Conservation (phyloP, 2,329 filamentous ascomycete genomes). For the Verticillium longisporum region DNA sequence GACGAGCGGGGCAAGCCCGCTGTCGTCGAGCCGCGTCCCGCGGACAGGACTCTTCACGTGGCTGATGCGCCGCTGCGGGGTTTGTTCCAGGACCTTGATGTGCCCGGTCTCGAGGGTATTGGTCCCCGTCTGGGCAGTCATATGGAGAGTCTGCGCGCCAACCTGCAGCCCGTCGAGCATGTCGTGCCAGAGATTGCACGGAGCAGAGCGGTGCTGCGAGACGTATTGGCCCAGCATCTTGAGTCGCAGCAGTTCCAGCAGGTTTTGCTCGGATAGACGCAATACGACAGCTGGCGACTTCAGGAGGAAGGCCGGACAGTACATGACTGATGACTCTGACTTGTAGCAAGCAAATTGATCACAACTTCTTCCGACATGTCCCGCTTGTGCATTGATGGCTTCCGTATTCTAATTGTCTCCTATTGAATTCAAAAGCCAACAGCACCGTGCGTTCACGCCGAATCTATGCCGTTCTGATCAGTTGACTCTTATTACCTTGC, state of each 20-base stretch:
- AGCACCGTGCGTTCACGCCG: neutral
- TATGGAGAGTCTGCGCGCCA: slow-evolving; percentile 48
- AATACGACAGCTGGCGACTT: neutral
- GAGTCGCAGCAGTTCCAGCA: slow-evolving; percentile 37
- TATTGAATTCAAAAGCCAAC: neutral
- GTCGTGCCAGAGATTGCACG: slow-evolving; percentile 40
- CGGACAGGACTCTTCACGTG: neutral
- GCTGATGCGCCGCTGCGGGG: neutral
- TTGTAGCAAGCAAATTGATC: neutral
- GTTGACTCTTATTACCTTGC: neutral
- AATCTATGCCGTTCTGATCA: neutral
- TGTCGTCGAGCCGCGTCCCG: neutral
- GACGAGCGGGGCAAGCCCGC: slow-evolving; percentile 15
- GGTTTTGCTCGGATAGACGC: slow-evolving; percentile 34
- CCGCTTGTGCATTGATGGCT: neutral
- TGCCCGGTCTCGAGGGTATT: slow-evolving; percentile 36
- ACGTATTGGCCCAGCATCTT: slow-evolving; percentile 38
- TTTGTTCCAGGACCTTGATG: slow-evolving; percentile 24
- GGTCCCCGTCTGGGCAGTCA: slow-evolving; percentile 44
- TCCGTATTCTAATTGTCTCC: neutral
- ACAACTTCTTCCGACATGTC: neutral
- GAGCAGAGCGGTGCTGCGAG: slow-evolving; percentile 42
- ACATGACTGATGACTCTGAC: neutral
- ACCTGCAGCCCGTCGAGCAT: slow-evolving; percentile 46
- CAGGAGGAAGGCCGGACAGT: neutral